Evolutionary conservation across 441 rosid genomes (phyloP).

Genomic region (Viola pubescens): DNA sequence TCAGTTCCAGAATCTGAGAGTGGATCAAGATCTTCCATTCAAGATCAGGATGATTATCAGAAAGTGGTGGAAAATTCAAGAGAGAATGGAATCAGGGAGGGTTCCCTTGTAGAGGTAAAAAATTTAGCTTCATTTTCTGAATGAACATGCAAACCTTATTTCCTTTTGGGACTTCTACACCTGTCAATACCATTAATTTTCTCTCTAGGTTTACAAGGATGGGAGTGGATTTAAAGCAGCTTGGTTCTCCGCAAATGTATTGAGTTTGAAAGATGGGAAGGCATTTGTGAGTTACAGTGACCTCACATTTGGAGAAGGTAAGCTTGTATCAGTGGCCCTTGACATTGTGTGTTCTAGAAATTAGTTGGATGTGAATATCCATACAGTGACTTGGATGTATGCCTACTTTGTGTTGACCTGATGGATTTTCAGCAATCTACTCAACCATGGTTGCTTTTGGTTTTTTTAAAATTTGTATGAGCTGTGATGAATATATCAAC

Average conservation of each 20-base stretch:
- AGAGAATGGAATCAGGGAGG: conserved; percentile 55
- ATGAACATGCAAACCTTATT: not conserved
- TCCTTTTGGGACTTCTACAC: conserved; percentile 6
- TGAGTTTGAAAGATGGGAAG: conserved; percentile 64
- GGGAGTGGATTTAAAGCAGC: conserved; percentile 57
- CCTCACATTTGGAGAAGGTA: conserved; percentile 65
- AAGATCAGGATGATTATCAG: conserved; percentile 27
- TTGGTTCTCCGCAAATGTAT: conserved; percentile 79
- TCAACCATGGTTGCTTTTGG: not conserved
- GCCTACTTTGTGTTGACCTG: not conserved
- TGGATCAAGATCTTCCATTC: conserved; percentile 31
- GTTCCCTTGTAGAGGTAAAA: conserved; percentile 84
- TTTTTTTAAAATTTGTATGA: conserved; percentile 1
- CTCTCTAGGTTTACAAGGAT: conserved; percentile 68
- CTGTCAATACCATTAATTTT: conserved; percentile 5
- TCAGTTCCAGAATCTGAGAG: conserved; percentile 41
- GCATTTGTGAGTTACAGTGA: conserved; percentile 69
- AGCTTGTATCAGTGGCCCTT: conserved; percentile 5
- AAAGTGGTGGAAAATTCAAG: conserved; percentile 30
- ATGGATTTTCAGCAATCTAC: not conserved
- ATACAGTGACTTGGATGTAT: not conserved
- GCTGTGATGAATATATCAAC: not conserved
- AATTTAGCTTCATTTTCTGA: not conserved
- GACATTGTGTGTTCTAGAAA: conserved; percentile 5
- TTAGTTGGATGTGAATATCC: conserved; percentile 7